Conservation (phyloP, 176 grass and related monocot species). For the Rhynchospora pubera region DNA sequence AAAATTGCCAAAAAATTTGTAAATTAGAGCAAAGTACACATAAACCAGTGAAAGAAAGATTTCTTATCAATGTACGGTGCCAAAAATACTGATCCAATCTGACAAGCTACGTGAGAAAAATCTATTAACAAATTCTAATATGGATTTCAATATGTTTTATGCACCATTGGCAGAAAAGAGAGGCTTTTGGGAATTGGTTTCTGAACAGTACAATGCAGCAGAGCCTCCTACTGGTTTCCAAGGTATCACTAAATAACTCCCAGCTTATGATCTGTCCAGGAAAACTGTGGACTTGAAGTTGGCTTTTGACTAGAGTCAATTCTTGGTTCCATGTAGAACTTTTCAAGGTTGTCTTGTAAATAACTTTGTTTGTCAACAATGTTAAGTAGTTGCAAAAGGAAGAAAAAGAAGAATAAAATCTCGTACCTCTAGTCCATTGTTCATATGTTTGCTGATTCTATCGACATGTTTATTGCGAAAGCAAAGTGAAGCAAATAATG, state of each 20-base stretch:
- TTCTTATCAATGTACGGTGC: not conserved
- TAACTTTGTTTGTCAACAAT: not conserved
- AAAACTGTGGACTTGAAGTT: not conserved
- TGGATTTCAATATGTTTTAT: constrained; percentile 24
- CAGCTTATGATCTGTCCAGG: not conserved
- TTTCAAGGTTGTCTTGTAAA: not conserved
- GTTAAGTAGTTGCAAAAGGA: not conserved
- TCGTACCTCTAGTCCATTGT: not conserved
- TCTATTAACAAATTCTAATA: constrained; percentile 23
- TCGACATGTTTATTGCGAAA: not conserved
- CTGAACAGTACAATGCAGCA: constrained; percentile 64
- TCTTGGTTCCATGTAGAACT: not conserved
- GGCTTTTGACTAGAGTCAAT: not conserved
- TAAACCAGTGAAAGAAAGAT: not conserved
- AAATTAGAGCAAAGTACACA: not conserved
- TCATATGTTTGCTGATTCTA: not conserved
- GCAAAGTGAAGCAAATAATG: not conserved
- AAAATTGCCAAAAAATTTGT: not conserved
- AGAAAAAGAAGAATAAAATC: not conserved
- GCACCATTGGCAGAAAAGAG: constrained; percentile 40
- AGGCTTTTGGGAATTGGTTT: constrained; percentile 57
- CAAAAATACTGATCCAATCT: not conserved
- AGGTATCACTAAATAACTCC: constrained; percentile 30
- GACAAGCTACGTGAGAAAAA: not conserved
- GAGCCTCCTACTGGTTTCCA: constrained; percentile 87